Base-by-base conservation (phyloP, 805 yeast genomes). In the Wickerhamiella brachini region DNA sequence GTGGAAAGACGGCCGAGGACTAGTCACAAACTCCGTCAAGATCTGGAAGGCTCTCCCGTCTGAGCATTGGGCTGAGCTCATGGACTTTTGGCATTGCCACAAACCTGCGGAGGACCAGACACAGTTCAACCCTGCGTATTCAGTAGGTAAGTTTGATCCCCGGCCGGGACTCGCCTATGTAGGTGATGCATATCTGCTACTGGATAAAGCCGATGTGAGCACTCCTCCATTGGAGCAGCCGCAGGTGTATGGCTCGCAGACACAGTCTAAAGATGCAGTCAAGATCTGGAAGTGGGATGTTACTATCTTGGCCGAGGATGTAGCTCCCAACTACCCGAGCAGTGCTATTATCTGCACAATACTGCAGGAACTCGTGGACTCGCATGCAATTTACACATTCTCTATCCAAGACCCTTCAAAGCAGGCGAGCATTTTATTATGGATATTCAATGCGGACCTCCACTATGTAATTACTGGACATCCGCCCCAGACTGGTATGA, bases 61-160 rank as follows among this genome's bases (percentile, higher is more conserved):
- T 1, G 97, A 88, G 61, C 71, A 78, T 47, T 90, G 98, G 98
- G 79, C 83, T 13, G 98, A 90, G 63, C 69, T 93, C 75, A 83
- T 90, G 95, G 97, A 90, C 52, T 84, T 83, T 57, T 90, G 98
- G 98, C 97, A 90, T 64, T 90, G 98, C 62, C 97, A 90, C 51
- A 70, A 69, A 51, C 74, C 74, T 1, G 54, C 54, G 37, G 51
- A 45, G 34, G 46, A 44, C 45, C 26, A 47, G 38, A 31, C 31
- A 48, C 48, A 50, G 17, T 46, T 46, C 50, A 56, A 56, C 24
- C 50, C 58, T 23, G 50, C 56, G 37, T 66, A 65, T 45, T 61
- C 64, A 1, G 54, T 54, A 23, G 50, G 54, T 54, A 42, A 57
- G 37, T 51, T 63, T 57, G 59, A 52, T 22, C 84, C 90, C 2